Evolutionary conservation across 78 protist genomes (phyloP).

Genomic region (Dictyostelium capitatum): DNA sequence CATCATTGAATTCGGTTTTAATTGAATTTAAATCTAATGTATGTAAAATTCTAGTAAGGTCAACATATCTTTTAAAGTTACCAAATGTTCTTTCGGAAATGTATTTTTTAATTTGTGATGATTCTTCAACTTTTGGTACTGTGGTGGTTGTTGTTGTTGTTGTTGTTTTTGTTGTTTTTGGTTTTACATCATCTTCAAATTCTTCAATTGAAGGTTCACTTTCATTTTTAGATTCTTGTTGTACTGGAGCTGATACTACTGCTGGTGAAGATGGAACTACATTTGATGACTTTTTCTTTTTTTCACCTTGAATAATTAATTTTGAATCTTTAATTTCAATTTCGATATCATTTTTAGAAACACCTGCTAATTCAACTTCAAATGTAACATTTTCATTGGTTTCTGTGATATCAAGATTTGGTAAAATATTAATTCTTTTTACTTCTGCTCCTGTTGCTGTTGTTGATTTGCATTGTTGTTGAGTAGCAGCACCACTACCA

Average conservation of each 20-base stretch:
- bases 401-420: not conserved
- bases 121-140: not conserved
- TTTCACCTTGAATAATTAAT: constrained; percentile 19
- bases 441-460: too few relatives aligned
- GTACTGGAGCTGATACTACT: too few relatives aligned
- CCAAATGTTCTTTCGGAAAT: constrained; percentile 6
- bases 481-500: too few relatives aligned
- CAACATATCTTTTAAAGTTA: not conserved
- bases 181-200: not conserved
- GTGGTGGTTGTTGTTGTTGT: not conserved
- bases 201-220: not conserved
- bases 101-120: not conserved
- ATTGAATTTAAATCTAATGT: not conserved
- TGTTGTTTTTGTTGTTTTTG: not conserved
- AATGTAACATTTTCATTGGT: not conserved
- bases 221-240: not conserved
- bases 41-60: not conserved
- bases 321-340: constrained; percentile 23
- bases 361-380: constrained; percentile 22
- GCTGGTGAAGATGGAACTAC: too few relatives aligned
- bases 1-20: not conserved
- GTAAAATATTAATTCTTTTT: not conserved
- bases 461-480: too few relatives aligned
- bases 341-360: constrained; percentile 7
- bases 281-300: not conserved